Evolutionary conservation across 495 filamentous ascomycete genomes (phyloP).

Genomic region (Penicillium mononematosum): DNA sequence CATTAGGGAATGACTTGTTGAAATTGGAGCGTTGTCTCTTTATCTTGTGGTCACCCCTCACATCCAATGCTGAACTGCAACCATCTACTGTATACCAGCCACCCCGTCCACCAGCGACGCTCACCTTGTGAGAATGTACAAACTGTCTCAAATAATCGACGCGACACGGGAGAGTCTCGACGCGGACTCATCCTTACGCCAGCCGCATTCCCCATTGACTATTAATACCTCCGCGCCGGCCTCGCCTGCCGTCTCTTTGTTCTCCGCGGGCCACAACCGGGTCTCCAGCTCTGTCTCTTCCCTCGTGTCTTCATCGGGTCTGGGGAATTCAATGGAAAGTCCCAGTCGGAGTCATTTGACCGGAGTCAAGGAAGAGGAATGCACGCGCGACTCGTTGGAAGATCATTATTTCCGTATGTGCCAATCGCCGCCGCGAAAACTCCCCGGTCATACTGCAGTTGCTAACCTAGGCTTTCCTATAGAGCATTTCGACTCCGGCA

Average conservation of each 20-base stretch:
- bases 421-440: slow-evolving; percentile 17
- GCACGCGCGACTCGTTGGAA: slow-evolving; percentile 42
- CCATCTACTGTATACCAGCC: slow-evolving; percentile 11
- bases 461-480: slow-evolving; percentile 8
- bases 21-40: slow-evolving; percentile 13
- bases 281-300: slow-evolving; percentile 62
- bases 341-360: slow-evolving; percentile 48
- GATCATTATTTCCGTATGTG: slow-evolving; percentile 49
- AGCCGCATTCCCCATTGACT: slow-evolving; percentile 33
- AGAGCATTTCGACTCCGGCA: slow-evolving; percentile 43
- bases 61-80: slow-evolving; percentile 23
- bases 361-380: slow-evolving; percentile 54
- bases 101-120: slow-evolving; percentile 17
- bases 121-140: slow-evolving; percentile 23
- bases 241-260: slow-evolving; percentile 45
- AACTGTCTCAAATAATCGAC: slow-evolving; percentile 23
- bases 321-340: slow-evolving; percentile 53
- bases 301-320: slow-evolving; percentile 51
- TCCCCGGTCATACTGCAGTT: slow-evolving; percentile 7
- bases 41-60: slow-evolving; percentile 4
- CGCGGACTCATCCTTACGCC: slow-evolving; percentile 18
- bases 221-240: slow-evolving; percentile 44
- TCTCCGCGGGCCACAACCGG: slow-evolving; percentile 42
- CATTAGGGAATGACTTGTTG: slow-evolving; percentile 15
- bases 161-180: slow-evolving; percentile 27